phyloP scores from a whole-genome alignment of 257 asterid species.

The Echium plantagineum region DNA sequence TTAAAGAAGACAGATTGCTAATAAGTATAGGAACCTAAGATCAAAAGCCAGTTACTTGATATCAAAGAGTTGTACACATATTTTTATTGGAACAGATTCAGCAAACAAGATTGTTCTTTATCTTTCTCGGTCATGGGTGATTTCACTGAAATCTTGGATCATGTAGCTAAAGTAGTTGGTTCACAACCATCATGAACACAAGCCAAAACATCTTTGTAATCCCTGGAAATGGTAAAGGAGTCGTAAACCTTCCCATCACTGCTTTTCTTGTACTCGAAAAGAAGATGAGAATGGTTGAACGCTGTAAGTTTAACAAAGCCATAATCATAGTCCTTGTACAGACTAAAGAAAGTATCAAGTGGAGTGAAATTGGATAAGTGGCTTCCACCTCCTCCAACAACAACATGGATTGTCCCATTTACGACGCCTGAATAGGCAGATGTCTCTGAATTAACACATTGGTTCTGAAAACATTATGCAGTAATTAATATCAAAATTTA shows the following conservation, averaged over 20 bases:
- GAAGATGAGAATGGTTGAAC: slow-evolving; percentile 46
- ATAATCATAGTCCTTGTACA: slow-evolving; percentile 53
- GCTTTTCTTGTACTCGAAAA: slow-evolving; percentile 61
- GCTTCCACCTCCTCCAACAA: slow-evolving; percentile 61
- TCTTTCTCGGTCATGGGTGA: no score
- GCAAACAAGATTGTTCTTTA: no score
- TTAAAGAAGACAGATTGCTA: no score
- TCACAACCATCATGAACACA: slow-evolving; percentile 69
- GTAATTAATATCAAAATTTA: neutral
- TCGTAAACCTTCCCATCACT: slow-evolving; percentile 62
- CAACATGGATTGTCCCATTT: slow-evolving; percentile 62
- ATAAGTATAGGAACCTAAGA: no score
- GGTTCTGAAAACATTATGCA: slow-evolving; percentile 24
- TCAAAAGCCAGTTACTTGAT: no score
- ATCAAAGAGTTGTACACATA: no score
- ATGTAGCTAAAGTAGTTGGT: slow-evolving; percentile 39
- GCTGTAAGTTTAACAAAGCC: slow-evolving; percentile 60
- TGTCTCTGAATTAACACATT: slow-evolving; percentile 41
- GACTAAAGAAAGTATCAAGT: slow-evolving; percentile 41
- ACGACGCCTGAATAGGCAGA: slow-evolving; percentile 47
- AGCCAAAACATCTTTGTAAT: slow-evolving; percentile 60
- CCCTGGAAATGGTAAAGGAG: slow-evolving; percentile 62
- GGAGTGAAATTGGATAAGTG: slow-evolving; percentile 52
- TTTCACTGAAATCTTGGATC: slow-evolving; percentile 3
- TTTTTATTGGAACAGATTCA: no score